These are phyloP conservation scores for Abrus precatorius DNA, from an alignment of 306 rosid species.

Conservation along the genomic window DNA sequence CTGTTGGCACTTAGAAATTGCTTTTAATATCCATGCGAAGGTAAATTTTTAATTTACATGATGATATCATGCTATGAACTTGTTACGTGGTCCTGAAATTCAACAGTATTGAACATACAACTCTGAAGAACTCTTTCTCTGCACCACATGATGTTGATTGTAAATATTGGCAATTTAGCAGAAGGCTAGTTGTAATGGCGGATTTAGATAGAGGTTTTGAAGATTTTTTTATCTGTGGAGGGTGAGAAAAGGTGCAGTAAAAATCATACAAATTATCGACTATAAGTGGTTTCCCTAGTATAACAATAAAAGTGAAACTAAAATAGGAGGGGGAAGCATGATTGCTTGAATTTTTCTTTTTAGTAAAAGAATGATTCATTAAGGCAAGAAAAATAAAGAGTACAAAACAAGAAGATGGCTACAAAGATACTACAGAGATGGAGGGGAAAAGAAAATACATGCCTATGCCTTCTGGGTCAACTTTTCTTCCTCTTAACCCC, in stretches of 20 bases:
- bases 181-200: constrained; percentile 5
- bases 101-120: constrained; percentile 13
- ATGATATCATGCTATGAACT: background rate
- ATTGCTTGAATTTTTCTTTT: background rate
- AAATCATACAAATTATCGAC: constrained; percentile 8
- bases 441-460: constrained; percentile 1
- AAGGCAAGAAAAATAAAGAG: constrained; percentile 5
- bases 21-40: constrained; percentile 15
- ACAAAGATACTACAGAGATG: background rate
- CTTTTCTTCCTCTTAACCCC: background rate
- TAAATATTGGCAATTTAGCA: constrained; percentile 28
- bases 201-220: background rate
- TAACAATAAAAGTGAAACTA: constrained; percentile 17
- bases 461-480: constrained; percentile 20
- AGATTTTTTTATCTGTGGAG: background rate
- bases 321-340: constrained; percentile 17
- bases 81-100: constrained; percentile 23
- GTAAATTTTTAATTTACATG: background rate
- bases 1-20: background rate
- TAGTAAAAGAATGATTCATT: constrained; percentile 7
- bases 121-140: constrained; percentile 31
- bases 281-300: background rate
- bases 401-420: constrained; percentile 35
- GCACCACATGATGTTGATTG: constrained; percentile 22
- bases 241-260: background rate